Evolutionary conservation across 495 filamentous ascomycete genomes (phyloP).

Genomic region (Penicillium arizonense): DNA sequence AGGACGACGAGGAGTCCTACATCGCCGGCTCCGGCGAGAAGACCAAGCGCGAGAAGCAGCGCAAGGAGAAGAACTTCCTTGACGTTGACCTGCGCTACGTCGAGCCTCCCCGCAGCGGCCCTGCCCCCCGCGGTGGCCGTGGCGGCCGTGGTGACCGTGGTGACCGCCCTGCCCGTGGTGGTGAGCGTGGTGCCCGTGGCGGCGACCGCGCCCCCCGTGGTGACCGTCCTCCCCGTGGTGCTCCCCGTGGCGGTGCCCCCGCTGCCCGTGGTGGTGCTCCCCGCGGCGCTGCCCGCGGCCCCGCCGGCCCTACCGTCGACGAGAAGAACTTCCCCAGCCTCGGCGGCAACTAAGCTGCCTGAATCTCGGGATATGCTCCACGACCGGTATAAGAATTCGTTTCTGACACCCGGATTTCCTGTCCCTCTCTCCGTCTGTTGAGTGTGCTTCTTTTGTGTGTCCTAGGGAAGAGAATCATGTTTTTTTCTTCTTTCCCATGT

Average conservation of each 20-base stretch:
- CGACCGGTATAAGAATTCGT: background rate
- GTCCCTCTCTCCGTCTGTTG: slow-evolving; percentile 10
- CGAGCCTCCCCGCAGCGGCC: slow-evolving; percentile 53
- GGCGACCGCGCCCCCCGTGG: slow-evolving; percentile 15
- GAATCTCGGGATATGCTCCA: slow-evolving; percentile 6
- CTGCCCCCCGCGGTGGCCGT: slow-evolving; percentile 47
- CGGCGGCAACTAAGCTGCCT: slow-evolving; percentile 41
- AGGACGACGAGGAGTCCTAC: slow-evolving; percentile 70
- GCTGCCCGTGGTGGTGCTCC: slow-evolving; percentile 25
- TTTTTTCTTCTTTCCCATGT: slow-evolving; percentile 17
- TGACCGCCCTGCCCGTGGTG: slow-evolving; percentile 42
- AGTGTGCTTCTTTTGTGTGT: slow-evolving; percentile 11
- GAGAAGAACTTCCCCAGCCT: slow-evolving; percentile 54
- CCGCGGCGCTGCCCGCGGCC: slow-evolving; percentile 35
- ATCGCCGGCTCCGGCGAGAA: slow-evolving; percentile 75
- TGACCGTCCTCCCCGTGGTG: slow-evolving; percentile 44
- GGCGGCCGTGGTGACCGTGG: slow-evolving; percentile 53
- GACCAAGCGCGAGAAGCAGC: slow-evolving; percentile 81
- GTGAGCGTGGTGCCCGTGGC: slow-evolving; percentile 30
- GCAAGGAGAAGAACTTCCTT: slow-evolving; percentile 86
- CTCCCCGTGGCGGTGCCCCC: slow-evolving; percentile 34
- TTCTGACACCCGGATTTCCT: slow-evolving; percentile 9
- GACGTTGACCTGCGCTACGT: slow-evolving; percentile 82
- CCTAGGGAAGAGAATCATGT: slow-evolving; percentile 3
- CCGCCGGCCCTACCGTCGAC: slow-evolving; percentile 41